Conservation (phyloP, 164 flowering plant species). For the Piper longum region DNA sequence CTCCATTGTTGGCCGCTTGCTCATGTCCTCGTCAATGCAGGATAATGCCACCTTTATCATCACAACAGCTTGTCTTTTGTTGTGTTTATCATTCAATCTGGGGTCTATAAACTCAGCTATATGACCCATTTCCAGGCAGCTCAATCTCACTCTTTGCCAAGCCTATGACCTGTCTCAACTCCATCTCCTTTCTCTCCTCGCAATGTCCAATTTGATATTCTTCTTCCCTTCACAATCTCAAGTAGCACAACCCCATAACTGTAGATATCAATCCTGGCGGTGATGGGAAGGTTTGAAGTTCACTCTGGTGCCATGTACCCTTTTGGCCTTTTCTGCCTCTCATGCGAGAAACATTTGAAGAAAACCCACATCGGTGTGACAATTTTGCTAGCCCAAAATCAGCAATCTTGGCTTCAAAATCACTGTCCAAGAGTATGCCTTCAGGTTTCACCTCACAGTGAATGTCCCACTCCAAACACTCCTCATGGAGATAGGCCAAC, state of each 20-base stretch:
- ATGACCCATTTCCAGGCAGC: too few relatives aligned
- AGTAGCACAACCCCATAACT: slow-evolving; percentile 15
- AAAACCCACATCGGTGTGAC: neutral
- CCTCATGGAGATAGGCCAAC: slow-evolving; percentile 21
- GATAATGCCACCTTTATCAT: too few relatives aligned
- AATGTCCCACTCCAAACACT: slow-evolving; percentile 13
- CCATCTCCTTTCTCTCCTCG: slow-evolving; percentile 9
- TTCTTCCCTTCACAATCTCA: slow-evolving; percentile 9
- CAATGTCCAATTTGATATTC: slow-evolving; percentile 11
- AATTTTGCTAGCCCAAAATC: slow-evolving; percentile 11
- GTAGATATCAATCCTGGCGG: slow-evolving; percentile 12
- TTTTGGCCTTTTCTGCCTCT: slow-evolving; percentile 6
- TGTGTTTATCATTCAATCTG: too few relatives aligned
- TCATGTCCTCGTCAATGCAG: too few relatives aligned
- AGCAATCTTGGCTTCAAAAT: slow-evolving; percentile 6
- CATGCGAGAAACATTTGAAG: slow-evolving; percentile 3
- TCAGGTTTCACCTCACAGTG: slow-evolving; percentile 17
- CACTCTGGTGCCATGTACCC: slow-evolving; percentile 15
- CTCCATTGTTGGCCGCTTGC: too few relatives aligned
- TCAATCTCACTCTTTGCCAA: too few relatives aligned
- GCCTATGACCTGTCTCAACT: too few relatives aligned
- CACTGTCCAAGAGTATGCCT: slow-evolving; percentile 8
- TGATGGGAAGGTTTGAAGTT: slow-evolving; percentile 4
- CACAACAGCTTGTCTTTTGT: too few relatives aligned
- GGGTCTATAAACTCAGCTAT: too few relatives aligned